Evolutionary conservation across 2,329 filamentous ascomycete genomes (phyloP), one percentile per base, ranked within the genome.

Genomic region (Diaporthe aspalathi): DNA sequence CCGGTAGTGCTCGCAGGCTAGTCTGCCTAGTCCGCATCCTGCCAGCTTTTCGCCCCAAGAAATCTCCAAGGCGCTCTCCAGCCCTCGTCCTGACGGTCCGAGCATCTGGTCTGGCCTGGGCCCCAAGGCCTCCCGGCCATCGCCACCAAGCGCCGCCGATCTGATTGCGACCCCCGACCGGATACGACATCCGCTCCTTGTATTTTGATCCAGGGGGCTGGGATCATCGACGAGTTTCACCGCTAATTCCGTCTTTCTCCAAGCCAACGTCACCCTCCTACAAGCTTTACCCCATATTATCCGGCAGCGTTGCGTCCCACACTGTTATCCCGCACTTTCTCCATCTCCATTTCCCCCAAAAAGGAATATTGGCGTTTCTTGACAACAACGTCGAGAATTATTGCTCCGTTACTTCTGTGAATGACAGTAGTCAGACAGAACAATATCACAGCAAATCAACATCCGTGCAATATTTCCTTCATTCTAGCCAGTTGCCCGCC

Each of bases 161-260:
- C 38, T 53, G 17, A 32, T 22, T 47, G 29, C 17, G 35, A 49
- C 16, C 67, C 27, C 43, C 67, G 17, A 38, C 47, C 50, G 67
- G 67, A 60, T 57, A 57, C 53, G 38, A 68, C 67, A 52, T 52
- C 53, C 38, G 53, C 53, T n/a, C 27, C 43, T 50, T 60, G 56
- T n/a, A 12, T 43, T 56, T 22, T 24, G 40, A 12, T 8, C 35
- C 35, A 38, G 35, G 67, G 47, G 53, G 43, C 56, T 52, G 67
- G 67, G 67, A 60, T 68, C 47, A 56, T 60, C 16, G 29, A 38
- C 60, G 29, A 50, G 67, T 68, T 54, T 68, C 67, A 68, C 53
- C 43, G 67, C 67, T 57, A 50, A 68, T 68, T 57, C 32, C 29
- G 43, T 52, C 67, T 5, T 60, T 50, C 67, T 43, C 66, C 57